Conservation (phyloP, 2,329 filamentous ascomycete species). For the Massarina eburnea region DNA sequence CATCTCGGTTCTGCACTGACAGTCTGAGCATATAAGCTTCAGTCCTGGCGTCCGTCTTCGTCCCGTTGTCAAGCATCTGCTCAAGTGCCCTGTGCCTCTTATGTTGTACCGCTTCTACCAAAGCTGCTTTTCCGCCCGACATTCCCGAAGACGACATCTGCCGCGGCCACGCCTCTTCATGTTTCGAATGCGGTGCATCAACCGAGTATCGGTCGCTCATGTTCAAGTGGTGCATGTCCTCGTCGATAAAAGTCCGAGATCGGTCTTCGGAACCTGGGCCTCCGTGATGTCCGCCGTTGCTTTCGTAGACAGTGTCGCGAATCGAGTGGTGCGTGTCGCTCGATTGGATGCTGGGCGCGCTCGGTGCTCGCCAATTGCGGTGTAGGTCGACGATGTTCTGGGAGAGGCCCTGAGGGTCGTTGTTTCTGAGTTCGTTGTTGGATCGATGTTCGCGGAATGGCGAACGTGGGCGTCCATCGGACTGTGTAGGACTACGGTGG, state of each 20-base stretch:
- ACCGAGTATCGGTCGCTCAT: constrained; percentile 24
- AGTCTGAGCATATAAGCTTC: constrained; percentile 36
- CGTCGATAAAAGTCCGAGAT: constrained; percentile 25
- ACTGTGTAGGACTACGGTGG: background rate
- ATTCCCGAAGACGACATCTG: constrained; percentile 27
- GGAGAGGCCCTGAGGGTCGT: constrained; percentile 9
- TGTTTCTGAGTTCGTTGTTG: constrained; percentile 10
- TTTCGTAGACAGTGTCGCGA: constrained; percentile 30
- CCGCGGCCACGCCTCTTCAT: constrained; percentile 20
- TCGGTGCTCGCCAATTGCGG: constrained; percentile 29
- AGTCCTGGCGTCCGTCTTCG: constrained; percentile 28
- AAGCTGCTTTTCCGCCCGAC: constrained; percentile 39
- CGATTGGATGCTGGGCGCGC: constrained; percentile 28
- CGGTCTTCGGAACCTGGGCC: constrained; percentile 22
- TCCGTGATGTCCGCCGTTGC: constrained; percentile 20
- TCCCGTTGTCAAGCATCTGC: constrained; percentile 36
- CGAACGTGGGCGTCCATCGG: constrained; percentile 4
- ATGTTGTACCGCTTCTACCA: constrained; percentile 60
- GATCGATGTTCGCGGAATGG: constrained; percentile 17
- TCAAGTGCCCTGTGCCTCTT: constrained; percentile 63
- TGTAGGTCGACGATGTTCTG: constrained; percentile 26
- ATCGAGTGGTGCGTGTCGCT: constrained; percentile 20
- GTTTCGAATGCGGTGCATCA: constrained; percentile 10
- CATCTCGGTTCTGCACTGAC: constrained; percentile 33
- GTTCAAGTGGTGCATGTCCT: constrained; percentile 24